Conservation (phyloP, 2,329 filamentous ascomycete species). For the Fusarium tupiense region DNA sequence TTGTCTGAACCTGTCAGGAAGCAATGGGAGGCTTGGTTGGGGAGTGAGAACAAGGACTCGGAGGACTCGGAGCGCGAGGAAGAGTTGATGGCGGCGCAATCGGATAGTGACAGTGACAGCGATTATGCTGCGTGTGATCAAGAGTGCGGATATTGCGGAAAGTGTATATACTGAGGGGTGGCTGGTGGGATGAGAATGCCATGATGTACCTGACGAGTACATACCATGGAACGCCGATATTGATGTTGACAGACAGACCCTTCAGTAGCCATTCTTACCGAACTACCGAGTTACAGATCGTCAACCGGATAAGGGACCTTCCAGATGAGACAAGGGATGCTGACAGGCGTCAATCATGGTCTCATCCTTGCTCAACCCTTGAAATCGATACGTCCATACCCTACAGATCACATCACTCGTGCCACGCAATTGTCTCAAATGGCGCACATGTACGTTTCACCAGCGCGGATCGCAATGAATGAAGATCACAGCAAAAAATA, state of each 20-base stretch:
- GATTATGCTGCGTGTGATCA: constrained; percentile 43
- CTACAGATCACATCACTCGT: constrained; percentile 19
- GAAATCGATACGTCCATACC: constrained; percentile 4
- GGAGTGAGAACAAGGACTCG: neutral
- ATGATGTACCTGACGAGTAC: neutral
- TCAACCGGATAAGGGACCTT: neutral
- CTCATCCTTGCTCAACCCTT: constrained; percentile 10
- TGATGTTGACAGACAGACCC: neutral
- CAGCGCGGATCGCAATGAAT: constrained; percentile 32
- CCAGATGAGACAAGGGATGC: constrained; percentile 17
- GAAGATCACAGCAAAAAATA: neutral
- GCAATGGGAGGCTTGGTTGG: constrained; percentile 42
- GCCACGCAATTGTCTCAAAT: constrained; percentile 36
- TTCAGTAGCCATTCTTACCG: neutral
- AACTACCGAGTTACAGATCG: neutral
- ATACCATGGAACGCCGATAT: neutral
- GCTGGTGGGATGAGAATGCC: neutral
- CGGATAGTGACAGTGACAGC: constrained; percentile 10
- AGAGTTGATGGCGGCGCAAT: constrained; percentile 8
- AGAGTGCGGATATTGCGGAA: constrained; percentile 46
- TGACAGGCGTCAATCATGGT: neutral
- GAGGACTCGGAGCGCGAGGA: constrained; percentile 4
- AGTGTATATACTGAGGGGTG: constrained; percentile 28
- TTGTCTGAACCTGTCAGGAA: constrained; percentile 36
- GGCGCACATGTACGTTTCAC: constrained; percentile 31